phyloP scores from a whole-genome alignment of 352 stramenopile genomes.

The Peronospora tabacina region DNA sequence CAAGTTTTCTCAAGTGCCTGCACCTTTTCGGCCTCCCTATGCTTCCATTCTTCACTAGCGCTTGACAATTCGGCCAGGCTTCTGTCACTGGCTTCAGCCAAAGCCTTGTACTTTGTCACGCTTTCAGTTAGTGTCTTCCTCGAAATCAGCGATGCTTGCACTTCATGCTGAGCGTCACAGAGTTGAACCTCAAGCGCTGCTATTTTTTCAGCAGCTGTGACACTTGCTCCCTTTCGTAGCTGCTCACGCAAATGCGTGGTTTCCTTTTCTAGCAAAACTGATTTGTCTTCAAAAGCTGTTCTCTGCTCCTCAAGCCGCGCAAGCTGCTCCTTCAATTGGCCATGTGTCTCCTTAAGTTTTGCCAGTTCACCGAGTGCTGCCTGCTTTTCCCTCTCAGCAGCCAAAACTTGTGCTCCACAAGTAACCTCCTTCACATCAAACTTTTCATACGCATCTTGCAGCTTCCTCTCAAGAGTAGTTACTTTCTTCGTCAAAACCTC shows the following conservation, averaged over 20 bases:
- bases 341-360: constrained; percentile 33
- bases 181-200: constrained; percentile 54
- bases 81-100: constrained; percentile 72
- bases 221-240: constrained; percentile 55
- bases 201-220: constrained; percentile 50
- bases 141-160: constrained; percentile 45
- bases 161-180: constrained; percentile 47
- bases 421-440: constrained; percentile 50
- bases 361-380: constrained; percentile 31
- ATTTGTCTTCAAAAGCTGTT: constrained; percentile 34
- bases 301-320: constrained; percentile 52
- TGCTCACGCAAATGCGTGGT: constrained; percentile 44
- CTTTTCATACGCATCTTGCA: constrained; percentile 60
- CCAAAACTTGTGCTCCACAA: constrained; percentile 34
- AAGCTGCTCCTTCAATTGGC: constrained; percentile 35
- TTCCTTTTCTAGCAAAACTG: constrained; percentile 49
- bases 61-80: constrained; percentile 50
- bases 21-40: constrained; percentile 42
- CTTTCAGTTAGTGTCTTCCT: constrained; percentile 58
- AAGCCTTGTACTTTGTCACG: constrained; percentile 61
- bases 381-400: constrained; percentile 56
- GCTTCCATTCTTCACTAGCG: constrained; percentile 59
- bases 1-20: constrained; percentile 36
- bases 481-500: constrained; percentile 45
- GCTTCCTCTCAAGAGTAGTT: constrained; percentile 36